Evolutionary conservation across 345 rosid genomes (phyloP).

Genomic region (Acer yangbiense): DNA sequence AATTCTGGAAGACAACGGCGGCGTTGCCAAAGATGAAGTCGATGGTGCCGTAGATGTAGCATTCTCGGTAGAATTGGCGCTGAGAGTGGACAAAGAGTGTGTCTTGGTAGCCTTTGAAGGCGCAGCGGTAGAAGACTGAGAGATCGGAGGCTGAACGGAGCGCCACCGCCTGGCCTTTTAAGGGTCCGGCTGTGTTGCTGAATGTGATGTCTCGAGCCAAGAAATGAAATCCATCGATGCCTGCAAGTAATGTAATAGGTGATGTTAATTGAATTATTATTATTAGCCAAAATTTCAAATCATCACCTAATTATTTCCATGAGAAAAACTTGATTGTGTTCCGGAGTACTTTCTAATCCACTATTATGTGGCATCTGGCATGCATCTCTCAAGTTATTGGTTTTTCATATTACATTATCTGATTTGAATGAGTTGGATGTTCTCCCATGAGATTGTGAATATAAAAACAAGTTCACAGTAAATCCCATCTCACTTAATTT

Average conservation of each 20-base stretch:
- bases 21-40: constrained; percentile 93
- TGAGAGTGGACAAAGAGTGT: constrained; percentile 83
- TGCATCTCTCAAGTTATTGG: too few species aligned
- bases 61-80: constrained; percentile 75
- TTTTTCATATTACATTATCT: too few species aligned
- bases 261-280: background rate
- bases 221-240: constrained; percentile 72
- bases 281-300: background rate
- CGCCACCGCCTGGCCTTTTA: constrained; percentile 81
- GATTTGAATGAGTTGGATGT: too few species aligned
- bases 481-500: too few species aligned
- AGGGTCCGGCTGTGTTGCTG: constrained; percentile 71
- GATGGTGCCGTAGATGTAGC: constrained; percentile 79
- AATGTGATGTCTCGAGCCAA: constrained; percentile 79
- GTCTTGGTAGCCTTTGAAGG: constrained; percentile 83
- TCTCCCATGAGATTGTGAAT: too few species aligned
- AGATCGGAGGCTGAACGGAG: constrained; percentile 86
- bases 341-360: too few species aligned
- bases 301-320: background rate
- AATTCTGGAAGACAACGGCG: constrained; percentile 79
- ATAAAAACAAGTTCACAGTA: too few species aligned
- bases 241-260: constrained; percentile 24
- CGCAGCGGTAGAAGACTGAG: constrained; percentile 75
- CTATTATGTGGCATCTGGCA: too few species aligned
- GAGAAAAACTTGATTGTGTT: too few species aligned